phyloP scores from a whole-genome alignment of 352 stramenopile species.

The Globisporangium radiosum region DNA sequence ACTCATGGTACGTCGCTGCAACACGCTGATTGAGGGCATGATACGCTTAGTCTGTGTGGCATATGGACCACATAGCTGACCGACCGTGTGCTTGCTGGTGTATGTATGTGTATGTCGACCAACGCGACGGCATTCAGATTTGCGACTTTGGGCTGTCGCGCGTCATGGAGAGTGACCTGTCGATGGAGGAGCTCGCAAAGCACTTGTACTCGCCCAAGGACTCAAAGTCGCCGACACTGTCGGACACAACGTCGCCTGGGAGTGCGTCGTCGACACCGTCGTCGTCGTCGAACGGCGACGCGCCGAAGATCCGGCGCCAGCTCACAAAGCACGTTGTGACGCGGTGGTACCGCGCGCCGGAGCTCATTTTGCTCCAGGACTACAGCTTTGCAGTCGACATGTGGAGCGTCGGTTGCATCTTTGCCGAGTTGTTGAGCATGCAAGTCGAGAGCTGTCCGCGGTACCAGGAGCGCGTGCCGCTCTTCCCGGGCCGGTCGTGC shows the following conservation, averaged over 20 bases:
- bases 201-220: conserved; percentile 79
- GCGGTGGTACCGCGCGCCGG: conserved; percentile 95
- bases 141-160: conserved; percentile 81
- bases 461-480: conserved; percentile 78
- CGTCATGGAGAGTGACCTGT: conserved; percentile 71
- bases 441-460: conserved; percentile 81
- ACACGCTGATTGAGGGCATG: not conserved
- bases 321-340: conserved; percentile 98
- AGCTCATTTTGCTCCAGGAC: conserved; percentile 95
- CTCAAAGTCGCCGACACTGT: conserved; percentile 69
- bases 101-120: no score
- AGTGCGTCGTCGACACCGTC: conserved; percentile 66
- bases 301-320: conserved; percentile 82
- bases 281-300: conserved; percentile 29
- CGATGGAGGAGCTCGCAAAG: conserved; percentile 69
- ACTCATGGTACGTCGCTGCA: conserved; percentile 46
- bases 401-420: conserved; percentile 98
- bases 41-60: no score
- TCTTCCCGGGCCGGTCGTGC: conserved; percentile 82
- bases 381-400: conserved; percentile 98
- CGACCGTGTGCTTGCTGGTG: no score
- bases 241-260: conserved; percentile 54
- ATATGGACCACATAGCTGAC: no score
- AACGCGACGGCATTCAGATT: conserved; percentile 28
- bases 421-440: conserved; percentile 84